Evolutionary conservation across 305 asterid species (phyloP).

Genomic region (Ilex paraguariensis): DNA sequence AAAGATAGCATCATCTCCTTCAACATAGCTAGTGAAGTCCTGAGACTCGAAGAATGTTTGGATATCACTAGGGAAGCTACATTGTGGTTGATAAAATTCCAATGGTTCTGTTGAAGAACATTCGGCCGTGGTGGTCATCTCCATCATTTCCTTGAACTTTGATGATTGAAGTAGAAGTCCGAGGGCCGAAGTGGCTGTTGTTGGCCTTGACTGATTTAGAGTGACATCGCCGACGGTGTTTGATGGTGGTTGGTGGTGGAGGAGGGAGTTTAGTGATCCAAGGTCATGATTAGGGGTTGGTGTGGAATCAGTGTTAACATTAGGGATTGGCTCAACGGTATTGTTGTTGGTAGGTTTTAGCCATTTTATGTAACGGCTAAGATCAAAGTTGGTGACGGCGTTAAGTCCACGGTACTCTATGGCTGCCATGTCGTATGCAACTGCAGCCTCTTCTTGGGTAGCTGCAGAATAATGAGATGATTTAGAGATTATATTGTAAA

Average conservation of each 20-base stretch:
- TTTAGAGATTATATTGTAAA: neutral
- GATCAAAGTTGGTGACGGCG: conserved; percentile 76
- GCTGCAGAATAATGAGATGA: conserved; percentile 32
- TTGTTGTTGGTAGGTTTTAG: conserved; percentile 39
- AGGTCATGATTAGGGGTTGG: conserved; percentile 14
- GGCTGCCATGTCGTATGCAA: conserved; percentile 86
- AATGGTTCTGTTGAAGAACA: conserved; percentile 27
- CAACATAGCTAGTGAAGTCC: conserved; percentile 36
- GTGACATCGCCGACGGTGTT: conserved; percentile 12
- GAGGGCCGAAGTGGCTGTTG: conserved; percentile 60
- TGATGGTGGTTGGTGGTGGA: conserved; percentile 24
- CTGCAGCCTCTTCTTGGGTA: conserved; percentile 83
- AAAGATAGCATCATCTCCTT: conserved; percentile 49
- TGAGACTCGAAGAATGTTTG: conserved; percentile 41
- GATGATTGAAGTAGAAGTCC: conserved; percentile 70
- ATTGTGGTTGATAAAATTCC: conserved; percentile 31
- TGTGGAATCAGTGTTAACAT: neutral
- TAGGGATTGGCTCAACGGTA: conserved; percentile 11
- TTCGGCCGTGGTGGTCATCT: conserved; percentile 57
- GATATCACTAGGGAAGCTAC: conserved; percentile 52
- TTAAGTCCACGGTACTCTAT: conserved; percentile 75
- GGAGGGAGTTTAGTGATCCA: conserved; percentile 11
- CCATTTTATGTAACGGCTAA: conserved; percentile 86
- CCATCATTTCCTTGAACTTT: conserved; percentile 82
- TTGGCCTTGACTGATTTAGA: conserved; percentile 27